Evolutionary conservation across 2,329 filamentous ascomycete species (phyloP).

Genomic region (Claviceps spartinae): DNA sequence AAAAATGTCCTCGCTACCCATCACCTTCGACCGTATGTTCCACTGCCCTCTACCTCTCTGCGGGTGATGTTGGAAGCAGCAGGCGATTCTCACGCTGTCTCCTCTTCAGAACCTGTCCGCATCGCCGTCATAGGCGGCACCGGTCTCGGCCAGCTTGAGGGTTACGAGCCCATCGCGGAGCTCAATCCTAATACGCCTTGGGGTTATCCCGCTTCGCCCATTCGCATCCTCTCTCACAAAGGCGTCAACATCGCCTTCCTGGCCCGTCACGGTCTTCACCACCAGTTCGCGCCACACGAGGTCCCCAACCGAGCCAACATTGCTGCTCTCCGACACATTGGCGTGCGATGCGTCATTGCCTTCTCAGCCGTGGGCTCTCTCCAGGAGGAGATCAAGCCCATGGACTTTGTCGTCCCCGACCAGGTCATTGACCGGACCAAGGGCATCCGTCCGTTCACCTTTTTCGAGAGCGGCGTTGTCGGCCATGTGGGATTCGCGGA

Average conservation of each 20-base stretch:
- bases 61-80: neutral
- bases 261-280: slow-evolving; percentile 78
- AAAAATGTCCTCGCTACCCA: slow-evolving; percentile 39
- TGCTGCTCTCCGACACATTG: slow-evolving; percentile 82
- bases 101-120: slow-evolving; percentile 47
- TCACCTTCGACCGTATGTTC: slow-evolving; percentile 43
- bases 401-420: slow-evolving; percentile 93
- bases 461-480: slow-evolving; percentile 85
- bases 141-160: slow-evolving; percentile 73
- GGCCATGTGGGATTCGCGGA: slow-evolving; percentile 93
- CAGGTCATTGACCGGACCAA: slow-evolving; percentile 97
- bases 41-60: neutral
- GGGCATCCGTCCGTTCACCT: slow-evolving; percentile 86
- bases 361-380: slow-evolving; percentile 92
- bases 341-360: slow-evolving; percentile 81
- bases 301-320: slow-evolving; percentile 94
- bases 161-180: slow-evolving; percentile 72
- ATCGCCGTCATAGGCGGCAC: slow-evolving; percentile 92
- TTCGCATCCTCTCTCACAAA: slow-evolving; percentile 79
- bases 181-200: slow-evolving; percentile 74
- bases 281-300: slow-evolving; percentile 85
- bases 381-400: slow-evolving; percentile 82
- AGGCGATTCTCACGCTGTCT: neutral
- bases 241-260: slow-evolving; percentile 81
- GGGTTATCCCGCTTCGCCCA: slow-evolving; percentile 63